Evolutionary conservation across 2,329 filamentous ascomycete genomes (phyloP), one percentile per base, ranked within the genome.

Genomic region (Clarireedia sp.): DNA sequence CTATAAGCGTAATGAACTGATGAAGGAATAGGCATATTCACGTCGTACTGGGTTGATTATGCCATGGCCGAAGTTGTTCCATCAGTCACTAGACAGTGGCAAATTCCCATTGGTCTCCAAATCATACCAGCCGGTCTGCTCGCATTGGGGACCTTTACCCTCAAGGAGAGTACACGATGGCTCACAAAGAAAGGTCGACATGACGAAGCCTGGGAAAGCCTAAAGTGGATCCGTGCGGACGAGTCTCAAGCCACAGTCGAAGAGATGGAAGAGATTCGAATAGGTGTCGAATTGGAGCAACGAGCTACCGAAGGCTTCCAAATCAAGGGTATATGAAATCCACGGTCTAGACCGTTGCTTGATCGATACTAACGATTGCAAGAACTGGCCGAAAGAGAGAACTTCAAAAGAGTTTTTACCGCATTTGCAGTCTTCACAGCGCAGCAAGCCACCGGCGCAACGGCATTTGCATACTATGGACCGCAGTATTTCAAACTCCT

Each of bases 171-270:
- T 53, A 67, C 70, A 1, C 68, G 76, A n/a, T 79, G 76, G 76
- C 65, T 78, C 2, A 74, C 75, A 0, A 73, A 74, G 59, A 73
- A 71, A 37, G 75, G 74, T 1, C 68, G 70, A 14, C 67, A 66
- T 3, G 73, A 78, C 1, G 70, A 78, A 59, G 77, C 75, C 2
- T 66, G 74, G 55, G 66, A 74, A 51, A 74, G 73, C 3, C 64
- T 80, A n/a, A 70, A 73, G 19, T 79, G 77, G 77, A 72, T 80
- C 12, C 73, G 77, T 3, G 77, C 75, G 3, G 76, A 74, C n/a
- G 69, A 72, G 47, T 64, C 63, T 1, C 60, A 67, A 8, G 64
- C 68, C 23, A 71, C 72, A 2, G 62, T 66, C 36, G 65, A 67
- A 51, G 71, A 74, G 66, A 73, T 73, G 60, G 64, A 67, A 3